phyloP scores from a whole-genome alignment of 2,329 filamentous ascomycete species.

The Cryphonectria carpinicola region DNA sequence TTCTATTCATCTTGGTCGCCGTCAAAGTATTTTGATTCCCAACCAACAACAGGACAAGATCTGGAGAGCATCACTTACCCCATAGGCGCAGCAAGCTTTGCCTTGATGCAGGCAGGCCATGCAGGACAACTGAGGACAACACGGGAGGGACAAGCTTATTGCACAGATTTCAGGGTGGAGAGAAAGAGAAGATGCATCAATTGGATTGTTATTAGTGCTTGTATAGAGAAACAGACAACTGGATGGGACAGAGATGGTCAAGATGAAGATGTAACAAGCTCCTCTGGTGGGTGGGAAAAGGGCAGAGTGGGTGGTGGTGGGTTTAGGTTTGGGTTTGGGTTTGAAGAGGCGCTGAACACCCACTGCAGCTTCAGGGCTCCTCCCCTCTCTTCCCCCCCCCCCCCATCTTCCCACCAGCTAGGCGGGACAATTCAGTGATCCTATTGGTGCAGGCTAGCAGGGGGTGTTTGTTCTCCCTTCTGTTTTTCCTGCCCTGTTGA shows the following conservation, averaged over 20 bases:
- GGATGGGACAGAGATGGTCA: no score
- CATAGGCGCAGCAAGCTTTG: neutral
- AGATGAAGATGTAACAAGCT: no score
- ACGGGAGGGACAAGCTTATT: neutral
- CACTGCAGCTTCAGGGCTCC: neutral
- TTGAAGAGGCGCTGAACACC: neutral
- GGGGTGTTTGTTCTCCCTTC: no score
- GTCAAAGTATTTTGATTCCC: neutral
- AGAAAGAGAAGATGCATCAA: no score
- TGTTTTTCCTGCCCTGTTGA: neutral
- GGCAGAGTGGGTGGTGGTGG: no score
- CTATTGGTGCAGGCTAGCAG: neutral
- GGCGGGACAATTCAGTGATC: neutral
- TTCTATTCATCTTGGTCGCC: neutral
- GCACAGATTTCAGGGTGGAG: neutral
- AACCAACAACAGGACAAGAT: neutral
- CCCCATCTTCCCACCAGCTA: neutral
- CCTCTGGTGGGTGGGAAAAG: no score
- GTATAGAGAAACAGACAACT: no score
- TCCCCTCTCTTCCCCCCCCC: no score
- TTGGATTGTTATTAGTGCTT: neutral
- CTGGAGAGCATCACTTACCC: neutral
- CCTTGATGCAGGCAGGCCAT: neutral
- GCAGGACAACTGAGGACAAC: neutral
- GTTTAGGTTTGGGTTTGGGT: neutral